Conservation (phyloP, 2,329 filamentous ascomycete species). For the Apiospora arundinis region DNA sequence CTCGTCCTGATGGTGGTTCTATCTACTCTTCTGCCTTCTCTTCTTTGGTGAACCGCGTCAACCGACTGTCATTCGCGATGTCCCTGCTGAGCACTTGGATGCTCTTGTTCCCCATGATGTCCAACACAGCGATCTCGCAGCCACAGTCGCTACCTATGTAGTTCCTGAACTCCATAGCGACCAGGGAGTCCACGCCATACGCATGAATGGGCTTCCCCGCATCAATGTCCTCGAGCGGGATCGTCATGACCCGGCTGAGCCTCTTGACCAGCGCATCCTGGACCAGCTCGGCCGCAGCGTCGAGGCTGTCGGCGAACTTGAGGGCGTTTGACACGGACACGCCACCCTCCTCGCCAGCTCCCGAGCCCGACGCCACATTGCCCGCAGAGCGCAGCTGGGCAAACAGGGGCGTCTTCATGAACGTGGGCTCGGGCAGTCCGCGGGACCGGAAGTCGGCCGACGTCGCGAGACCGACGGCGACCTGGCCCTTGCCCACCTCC, state of each 20-base stretch:
- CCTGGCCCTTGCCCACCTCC: neutral
- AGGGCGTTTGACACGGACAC: constrained; percentile 17
- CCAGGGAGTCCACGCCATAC: constrained; percentile 48
- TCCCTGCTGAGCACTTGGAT: constrained; percentile 14
- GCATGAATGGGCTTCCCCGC: constrained; percentile 37
- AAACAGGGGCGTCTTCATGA: constrained; percentile 21
- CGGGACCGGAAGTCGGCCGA: constrained; percentile 19
- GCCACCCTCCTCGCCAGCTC: neutral
- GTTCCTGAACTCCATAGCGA: constrained; percentile 51
- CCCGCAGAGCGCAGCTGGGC: constrained; percentile 5
- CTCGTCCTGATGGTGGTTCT: too few relatives aligned
- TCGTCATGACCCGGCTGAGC: constrained; percentile 41
- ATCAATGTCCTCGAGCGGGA: constrained; percentile 40
- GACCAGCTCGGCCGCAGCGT: constrained; percentile 28
- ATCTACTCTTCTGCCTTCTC: constrained; percentile 16
- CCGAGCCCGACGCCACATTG: neutral
- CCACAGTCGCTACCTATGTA: constrained; percentile 46
- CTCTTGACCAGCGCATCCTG: constrained; percentile 35
- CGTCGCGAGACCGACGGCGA: constrained; percentile 9
- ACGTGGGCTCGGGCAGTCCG: constrained; percentile 1
- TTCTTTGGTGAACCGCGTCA: constrained; percentile 4
- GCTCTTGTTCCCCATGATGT: constrained; percentile 39
- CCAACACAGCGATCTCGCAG: constrained; percentile 44
- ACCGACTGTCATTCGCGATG: constrained; percentile 7
- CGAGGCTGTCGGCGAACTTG: constrained; percentile 19